These are phyloP conservation scores for Globisporangium echinulatum DNA, from an alignment of 352 stramenopile genomes.

Conservation along the genomic window DNA sequence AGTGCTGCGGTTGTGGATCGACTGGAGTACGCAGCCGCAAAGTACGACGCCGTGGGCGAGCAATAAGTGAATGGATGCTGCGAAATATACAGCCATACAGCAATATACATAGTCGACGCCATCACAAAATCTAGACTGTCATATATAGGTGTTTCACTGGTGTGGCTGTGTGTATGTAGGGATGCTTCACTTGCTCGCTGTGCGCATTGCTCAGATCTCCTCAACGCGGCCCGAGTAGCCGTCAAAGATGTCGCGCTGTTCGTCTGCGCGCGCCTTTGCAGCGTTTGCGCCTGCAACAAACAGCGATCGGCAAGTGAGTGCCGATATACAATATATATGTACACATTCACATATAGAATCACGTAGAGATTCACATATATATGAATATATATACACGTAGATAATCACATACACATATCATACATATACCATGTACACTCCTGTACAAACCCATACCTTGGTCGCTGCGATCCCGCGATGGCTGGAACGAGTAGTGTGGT, in stretches of 20 bases:
- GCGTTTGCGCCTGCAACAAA: conserved; percentile 9
- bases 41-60: background rate
- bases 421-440: background rate
- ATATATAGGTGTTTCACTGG: background rate
- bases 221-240: conserved; percentile 62
- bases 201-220: conserved; percentile 36
- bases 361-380: no score
- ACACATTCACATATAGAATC: no score
- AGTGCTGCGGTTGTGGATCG: conserved; percentile 23
- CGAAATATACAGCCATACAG: no score
- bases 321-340: no score
- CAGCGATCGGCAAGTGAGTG: no score
- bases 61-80: no score
- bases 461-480: conserved; percentile 23
- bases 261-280: conserved; percentile 26
- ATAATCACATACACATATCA: no score
- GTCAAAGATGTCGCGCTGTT: conserved; percentile 64
- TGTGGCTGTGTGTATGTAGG: background rate
- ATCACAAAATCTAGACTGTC: no score
- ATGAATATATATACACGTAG: no score
- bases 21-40: conserved; percentile 22
- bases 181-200: background rate
- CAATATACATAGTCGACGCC: no score
- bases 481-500: conserved; percentile 75
- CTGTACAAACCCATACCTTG: no score